Evolutionary conservation across 1,139 yeast species (phyloP), one percentile per base, ranked within the genome.

Genomic region (Sugiyamaella paludigena): DNA sequence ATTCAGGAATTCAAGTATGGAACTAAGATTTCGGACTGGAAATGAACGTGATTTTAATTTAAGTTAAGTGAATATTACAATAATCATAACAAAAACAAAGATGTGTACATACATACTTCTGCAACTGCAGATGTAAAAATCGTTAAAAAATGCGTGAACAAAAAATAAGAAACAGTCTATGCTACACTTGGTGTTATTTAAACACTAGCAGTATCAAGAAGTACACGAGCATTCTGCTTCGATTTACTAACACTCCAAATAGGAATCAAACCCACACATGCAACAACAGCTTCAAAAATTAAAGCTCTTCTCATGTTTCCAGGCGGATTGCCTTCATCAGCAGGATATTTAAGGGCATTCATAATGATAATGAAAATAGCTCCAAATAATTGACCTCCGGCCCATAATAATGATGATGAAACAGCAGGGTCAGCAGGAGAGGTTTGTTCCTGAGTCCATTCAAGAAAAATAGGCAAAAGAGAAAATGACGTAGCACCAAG

Each of bases 401-500:
- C 57, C 71, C 71, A 67, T 40, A 67, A 55, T 27, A 66, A 38
- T 7, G 67, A 56, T 4, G 67, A 57, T 1, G 67, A 57, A 1
- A 67, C 61, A 3, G 68, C 68, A 7, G 69, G 67, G 10, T 66
- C 62, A 13, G 60, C 65, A 4, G 70, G 70, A 13, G 66, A 63
- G 2, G 66, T 63, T 47, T 66, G 69, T 36, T 66, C 71, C 40
- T 65, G 69, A 28, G 61, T 60, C 66, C 69, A 64, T 47, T 67
- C 71, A 36, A 67, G 58, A 30, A 65, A 59, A 10, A 63, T 59
- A 2, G 71, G 71, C 39, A 67, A 56, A 31, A 67, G 50, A 1
- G 68, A 55, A 51, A 67, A 67, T 9, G 69, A 62, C 9, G 64
- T 52, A 10, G 68, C 69, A 4, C 71, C 71, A n/a, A 67, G 56